Evolutionary conservation across 768 basidiomycete genomes (phyloP).

Genomic region (Naganishia onofrii): DNA sequence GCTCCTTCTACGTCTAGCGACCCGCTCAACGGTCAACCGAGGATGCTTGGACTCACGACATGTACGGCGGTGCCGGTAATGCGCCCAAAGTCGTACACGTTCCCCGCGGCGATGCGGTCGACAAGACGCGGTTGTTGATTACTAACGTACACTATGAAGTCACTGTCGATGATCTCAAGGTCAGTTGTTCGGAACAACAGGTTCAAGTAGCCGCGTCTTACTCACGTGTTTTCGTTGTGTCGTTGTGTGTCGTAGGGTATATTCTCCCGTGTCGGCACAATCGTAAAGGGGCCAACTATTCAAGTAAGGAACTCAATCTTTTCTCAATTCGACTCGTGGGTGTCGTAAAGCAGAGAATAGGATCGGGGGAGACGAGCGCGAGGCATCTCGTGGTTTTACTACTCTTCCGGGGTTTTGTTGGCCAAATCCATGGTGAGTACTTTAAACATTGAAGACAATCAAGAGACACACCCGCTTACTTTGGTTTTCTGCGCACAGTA

Average conservation of each 20-base stretch:
- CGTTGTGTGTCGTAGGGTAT: constrained; percentile 22
- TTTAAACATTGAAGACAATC: not conserved
- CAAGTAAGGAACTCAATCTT: constrained; percentile 34
- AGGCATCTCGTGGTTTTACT: not conserved
- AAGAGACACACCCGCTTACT: not conserved
- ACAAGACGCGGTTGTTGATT: constrained; percentile 65
- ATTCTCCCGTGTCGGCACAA: constrained; percentile 36
- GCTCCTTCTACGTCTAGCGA: constrained; percentile 33
- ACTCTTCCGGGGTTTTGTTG: constrained; percentile 2
- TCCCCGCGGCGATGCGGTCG: constrained; percentile 34
- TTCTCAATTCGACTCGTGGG: constrained; percentile 21
- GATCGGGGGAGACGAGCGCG: not conserved
- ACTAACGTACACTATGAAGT: constrained; percentile 90
- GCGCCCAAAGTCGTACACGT: constrained; percentile 43
- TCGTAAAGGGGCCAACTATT: constrained; percentile 37
- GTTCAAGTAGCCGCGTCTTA: too few relatives aligned
- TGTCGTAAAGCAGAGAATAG: not conserved
- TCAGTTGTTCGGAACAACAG: constrained; percentile 54
- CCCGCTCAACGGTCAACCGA: constrained; percentile 40
- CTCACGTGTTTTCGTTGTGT: not conserved
- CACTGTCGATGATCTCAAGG: constrained; percentile 79
- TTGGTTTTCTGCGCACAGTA: not conserved
- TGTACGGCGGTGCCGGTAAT: constrained; percentile 25
- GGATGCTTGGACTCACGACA: constrained; percentile 32
- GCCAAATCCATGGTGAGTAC: constrained; percentile 13